Conservation (phyloP, 2,329 filamentous ascomycete species). For the Neofusicoccum parvum region DNA sequence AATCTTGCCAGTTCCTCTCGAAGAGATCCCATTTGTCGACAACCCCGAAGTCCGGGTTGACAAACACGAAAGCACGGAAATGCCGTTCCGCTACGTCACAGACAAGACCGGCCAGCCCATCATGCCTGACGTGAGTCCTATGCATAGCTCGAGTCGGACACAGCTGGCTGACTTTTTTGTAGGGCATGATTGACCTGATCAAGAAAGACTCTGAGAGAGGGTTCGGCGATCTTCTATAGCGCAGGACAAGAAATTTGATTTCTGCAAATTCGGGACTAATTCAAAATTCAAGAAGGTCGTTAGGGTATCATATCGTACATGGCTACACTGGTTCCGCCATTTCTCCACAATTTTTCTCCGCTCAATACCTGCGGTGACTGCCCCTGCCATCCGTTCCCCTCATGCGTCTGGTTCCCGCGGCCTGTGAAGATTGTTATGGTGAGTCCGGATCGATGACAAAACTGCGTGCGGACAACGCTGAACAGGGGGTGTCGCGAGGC, state of each 20-base stretch:
- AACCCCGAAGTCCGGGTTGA: conserved; percentile 88
- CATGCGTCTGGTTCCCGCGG: conserved; percentile 73
- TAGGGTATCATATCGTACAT: conserved; percentile 21
- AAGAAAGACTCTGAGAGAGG: conserved; percentile 91
- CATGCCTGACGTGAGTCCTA: conserved; percentile 77
- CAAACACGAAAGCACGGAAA: conserved; percentile 90
- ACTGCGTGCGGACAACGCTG: too few species aligned
- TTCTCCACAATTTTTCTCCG: neutral
- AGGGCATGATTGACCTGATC: conserved; percentile 96
- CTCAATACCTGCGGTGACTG: conserved; percentile 17
- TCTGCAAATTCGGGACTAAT: neutral
- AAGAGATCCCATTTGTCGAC: conserved; percentile 80
- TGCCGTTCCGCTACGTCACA: conserved; percentile 96
- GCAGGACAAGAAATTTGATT: neutral
- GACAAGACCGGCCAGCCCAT: conserved; percentile 74
- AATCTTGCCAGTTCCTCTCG: conserved; percentile 67
- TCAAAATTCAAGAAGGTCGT: too few species aligned
- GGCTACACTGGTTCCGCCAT: neutral
- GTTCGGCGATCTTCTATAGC: conserved; percentile 78
- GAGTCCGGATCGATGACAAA: neutral
- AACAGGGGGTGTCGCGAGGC: neutral
- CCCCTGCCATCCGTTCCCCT: conserved; percentile 66
- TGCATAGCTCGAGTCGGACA: neutral
- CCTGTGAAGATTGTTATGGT: conserved; percentile 46
- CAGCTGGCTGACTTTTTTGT: conserved; percentile 22